These are phyloP conservation scores for Fusarium gaditjirri DNA, from an alignment of 2,329 filamentous ascomycete genomes.

Conservation along the genomic window DNA sequence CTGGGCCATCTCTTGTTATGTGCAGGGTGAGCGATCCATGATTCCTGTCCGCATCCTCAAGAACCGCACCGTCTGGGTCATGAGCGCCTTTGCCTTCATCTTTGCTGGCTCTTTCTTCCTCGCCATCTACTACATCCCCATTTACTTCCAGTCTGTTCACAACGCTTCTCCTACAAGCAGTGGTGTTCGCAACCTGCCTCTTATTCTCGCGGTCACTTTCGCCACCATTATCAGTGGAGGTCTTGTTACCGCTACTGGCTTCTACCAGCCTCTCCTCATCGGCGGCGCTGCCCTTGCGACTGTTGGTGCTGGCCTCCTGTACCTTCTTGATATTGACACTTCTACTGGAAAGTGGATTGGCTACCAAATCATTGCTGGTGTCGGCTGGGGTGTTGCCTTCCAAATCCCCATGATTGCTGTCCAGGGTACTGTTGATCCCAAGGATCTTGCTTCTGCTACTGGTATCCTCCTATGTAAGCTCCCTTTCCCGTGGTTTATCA, in stretches of 20 bases:
- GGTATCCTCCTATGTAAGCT: conserved; percentile 58
- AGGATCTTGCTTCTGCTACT: conserved; percentile 59
- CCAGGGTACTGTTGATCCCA: conserved; percentile 53
- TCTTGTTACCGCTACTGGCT: conserved; percentile 53
- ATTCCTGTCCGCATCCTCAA: conserved; percentile 53
- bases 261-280: conserved; percentile 58
- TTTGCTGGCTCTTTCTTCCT: conserved; percentile 57
- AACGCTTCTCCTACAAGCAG: conserved; percentile 52
- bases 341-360: conserved; percentile 60
- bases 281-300: conserved; percentile 56
- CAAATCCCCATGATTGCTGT: conserved; percentile 64
- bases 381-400: conserved; percentile 57
- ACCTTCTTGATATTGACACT: conserved; percentile 53
- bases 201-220: conserved; percentile 57
- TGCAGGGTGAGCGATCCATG: conserved; percentile 58
- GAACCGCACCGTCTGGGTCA: conserved; percentile 52
- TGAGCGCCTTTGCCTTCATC: conserved; percentile 55
- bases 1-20: conserved; percentile 54
- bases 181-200: conserved; percentile 58
- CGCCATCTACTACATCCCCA: conserved; percentile 59
- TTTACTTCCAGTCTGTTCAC: conserved; percentile 58
- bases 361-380: conserved; percentile 63
- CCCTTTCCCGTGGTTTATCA: not conserved
- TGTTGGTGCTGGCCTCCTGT: conserved; percentile 56
- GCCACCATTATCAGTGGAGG: conserved; percentile 53